These are phyloP conservation scores for Leccinum fibrillosum DNA, from an alignment of 768 basidiomycete species.

Conservation along the genomic window DNA sequence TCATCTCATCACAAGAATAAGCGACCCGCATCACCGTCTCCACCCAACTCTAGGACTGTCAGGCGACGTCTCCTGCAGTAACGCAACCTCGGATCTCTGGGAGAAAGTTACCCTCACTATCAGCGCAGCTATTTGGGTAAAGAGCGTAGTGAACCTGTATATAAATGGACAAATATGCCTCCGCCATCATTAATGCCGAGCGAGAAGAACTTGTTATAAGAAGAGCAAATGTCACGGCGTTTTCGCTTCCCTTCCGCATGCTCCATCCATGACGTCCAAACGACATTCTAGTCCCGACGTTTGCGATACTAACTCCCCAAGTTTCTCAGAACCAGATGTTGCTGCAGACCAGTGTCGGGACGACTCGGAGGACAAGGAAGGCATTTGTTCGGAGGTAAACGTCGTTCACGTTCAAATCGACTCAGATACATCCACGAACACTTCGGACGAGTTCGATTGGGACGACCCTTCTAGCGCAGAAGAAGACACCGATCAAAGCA, in stretches of 20 bases:
- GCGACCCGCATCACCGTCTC: conserved; percentile 11
- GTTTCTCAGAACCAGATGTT: conserved; percentile 8
- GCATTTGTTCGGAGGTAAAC: conserved; percentile 2
- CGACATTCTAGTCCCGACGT: conserved; percentile 4
- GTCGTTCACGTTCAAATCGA: conserved; percentile 9
- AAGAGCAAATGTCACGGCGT: neutral
- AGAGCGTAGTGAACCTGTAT: neutral
- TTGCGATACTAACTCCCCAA: conserved; percentile 4
- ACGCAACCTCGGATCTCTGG: neutral
- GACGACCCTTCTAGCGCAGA: conserved; percentile 44
- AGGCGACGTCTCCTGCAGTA: conserved; percentile 13
- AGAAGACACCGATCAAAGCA: conserved; percentile 20
- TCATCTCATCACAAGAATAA: conserved; percentile 11
- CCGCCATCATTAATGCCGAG: neutral
- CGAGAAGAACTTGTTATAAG: conserved; percentile 4
- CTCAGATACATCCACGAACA: conserved; percentile 48
- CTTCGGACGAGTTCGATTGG: conserved; percentile 75
- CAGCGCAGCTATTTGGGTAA: neutral
- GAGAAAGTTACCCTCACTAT: neutral
- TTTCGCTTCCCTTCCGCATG: conserved; percentile 2
- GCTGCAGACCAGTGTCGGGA: conserved; percentile 4
- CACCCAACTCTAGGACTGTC: conserved; percentile 2
- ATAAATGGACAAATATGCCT: conserved; percentile 1
- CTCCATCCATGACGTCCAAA: conserved; percentile 13
- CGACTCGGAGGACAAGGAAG: conserved; percentile 8